A percentile compares a stretch with the other conserved stretches of the same genome.
These are phyloP conservation scores for Fusarium haematococcum DNA, from an alignment of 2,329 filamentous ascomycete species.

Conservation along the genomic window DNA sequence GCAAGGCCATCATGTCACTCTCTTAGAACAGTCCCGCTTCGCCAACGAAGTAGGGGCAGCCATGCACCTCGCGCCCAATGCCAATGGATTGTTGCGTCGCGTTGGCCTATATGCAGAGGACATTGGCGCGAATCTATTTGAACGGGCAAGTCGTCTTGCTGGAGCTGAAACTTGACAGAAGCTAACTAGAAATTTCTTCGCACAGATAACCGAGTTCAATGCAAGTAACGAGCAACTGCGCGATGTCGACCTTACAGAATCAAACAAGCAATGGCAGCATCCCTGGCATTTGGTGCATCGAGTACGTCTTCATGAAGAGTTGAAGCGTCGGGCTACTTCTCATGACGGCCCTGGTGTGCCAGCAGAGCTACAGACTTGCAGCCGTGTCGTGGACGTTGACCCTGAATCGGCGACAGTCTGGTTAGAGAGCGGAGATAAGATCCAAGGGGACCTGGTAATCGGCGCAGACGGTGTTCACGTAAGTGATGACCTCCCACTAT, in stretches of 20 bases:
- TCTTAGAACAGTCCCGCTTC: conserved; percentile 68
- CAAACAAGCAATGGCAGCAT: conserved; percentile 59
- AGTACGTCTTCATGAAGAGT: conserved; percentile 60
- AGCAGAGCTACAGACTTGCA: conserved; percentile 54
- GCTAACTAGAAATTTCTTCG: not conserved
- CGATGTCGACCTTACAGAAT: conserved; percentile 48
- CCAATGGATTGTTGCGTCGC: conserved; percentile 64
- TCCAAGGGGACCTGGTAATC: conserved; percentile 62
- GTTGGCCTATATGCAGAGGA: conserved; percentile 53
- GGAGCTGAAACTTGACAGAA: not conserved
- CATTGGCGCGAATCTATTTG: conserved; percentile 52
- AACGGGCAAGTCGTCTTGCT: conserved; percentile 11
- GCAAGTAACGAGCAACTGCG: conserved; percentile 51
- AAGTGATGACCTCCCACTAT: conserved; percentile 8
- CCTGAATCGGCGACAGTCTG: conserved; percentile 53
- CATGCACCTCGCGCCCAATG: conserved; percentile 71
- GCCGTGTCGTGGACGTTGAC: conserved; percentile 58
- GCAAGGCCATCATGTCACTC: conserved; percentile 58
- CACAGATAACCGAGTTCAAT: conserved; percentile 50
- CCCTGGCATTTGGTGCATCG: conserved; percentile 63
- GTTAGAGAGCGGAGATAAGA: conserved; percentile 56
- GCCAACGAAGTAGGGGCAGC: conserved; percentile 69
- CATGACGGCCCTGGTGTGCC: conserved; percentile 51
- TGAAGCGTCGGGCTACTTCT: conserved; percentile 58
- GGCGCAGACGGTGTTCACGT: conserved; percentile 67